Evolutionary conservation across 441 rosid species (phyloP), one percentile per base, ranked within the genome.

Genomic region (Gossypium schwendimanii): DNA sequence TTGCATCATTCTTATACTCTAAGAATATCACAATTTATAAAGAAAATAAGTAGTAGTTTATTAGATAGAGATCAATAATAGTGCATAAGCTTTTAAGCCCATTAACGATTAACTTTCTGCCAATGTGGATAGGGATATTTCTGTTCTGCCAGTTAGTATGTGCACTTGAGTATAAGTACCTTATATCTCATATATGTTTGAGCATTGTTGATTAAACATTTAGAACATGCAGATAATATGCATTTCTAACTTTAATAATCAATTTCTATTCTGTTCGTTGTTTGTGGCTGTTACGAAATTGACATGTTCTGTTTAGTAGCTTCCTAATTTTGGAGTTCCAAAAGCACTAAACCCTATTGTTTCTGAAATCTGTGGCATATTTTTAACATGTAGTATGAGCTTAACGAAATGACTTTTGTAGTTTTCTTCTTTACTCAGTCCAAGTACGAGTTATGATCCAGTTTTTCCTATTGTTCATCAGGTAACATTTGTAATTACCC

Each of bases 401-500:
- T 28, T 15, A 33, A 45, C 21, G 39, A 50, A 71, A 23, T 44
- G 21, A 21, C 41, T 26, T 45, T 4, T 69, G 14, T 50, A 62
- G 44, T 61, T 55, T 58, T 67, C 45, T 70, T 57, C 33, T 15
- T 23, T 45, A 15, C 39, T 61, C 45, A 36, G 2, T 49, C 31
- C 24, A 54, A 28, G 53, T 70, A 12, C 10, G 64, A 41, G 44
- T 41, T 23, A 2, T 47, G 69, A 24, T 57, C 26, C 60, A 75
- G 54, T 17, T 71, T 62, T 61, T 10, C 54, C 31, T 76, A 59
- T 71, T 80, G 65, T 78, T 72, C 53, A 58, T 70, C 84, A 93
- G 98, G 91, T 96, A 73, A 90, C 99, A 80, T 93, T 96, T 72
- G 84, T 91, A 2, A 98, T 90, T 70, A 84, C 86, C 45, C 97